Evolutionary conservation across 2,329 filamentous ascomycete genomes (phyloP).

Genomic region (Clarireedia paspali): DNA sequence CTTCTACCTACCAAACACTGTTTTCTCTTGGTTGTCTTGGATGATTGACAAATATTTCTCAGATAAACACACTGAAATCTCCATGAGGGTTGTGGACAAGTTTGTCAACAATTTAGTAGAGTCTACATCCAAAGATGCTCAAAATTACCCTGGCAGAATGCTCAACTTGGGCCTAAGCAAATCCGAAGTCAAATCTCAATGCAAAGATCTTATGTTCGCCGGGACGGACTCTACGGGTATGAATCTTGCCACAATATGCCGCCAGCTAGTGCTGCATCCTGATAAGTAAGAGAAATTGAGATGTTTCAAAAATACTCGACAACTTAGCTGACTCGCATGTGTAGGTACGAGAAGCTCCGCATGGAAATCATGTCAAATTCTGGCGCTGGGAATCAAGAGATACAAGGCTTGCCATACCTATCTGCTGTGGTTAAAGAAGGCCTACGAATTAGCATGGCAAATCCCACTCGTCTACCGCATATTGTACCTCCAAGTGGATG

Average conservation of each 20-base stretch:
- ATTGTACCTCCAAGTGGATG: slow-evolving; percentile 33
- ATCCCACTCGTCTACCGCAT: slow-evolving; percentile 42
- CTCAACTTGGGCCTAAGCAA: slow-evolving; percentile 35
- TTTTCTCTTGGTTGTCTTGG: slow-evolving; percentile 31
- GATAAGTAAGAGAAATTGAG: slow-evolving; percentile 29
- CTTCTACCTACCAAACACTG: slow-evolving; percentile 41
- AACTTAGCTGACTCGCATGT: background rate
- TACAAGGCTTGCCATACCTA: slow-evolving; percentile 36
- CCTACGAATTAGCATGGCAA: slow-evolving; percentile 43
- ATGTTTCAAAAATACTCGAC: background rate
- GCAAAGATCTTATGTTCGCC: slow-evolving; percentile 47
- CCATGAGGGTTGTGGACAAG: slow-evolving; percentile 33
- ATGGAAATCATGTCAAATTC: slow-evolving; percentile 28
- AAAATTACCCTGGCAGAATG: slow-evolving; percentile 41
- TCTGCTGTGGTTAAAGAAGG: slow-evolving; percentile 42
- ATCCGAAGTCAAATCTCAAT: slow-evolving; percentile 40
- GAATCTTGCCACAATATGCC: slow-evolving; percentile 41
- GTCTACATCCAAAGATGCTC: slow-evolving; percentile 27
- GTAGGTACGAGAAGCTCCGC: slow-evolving; percentile 30
- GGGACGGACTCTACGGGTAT: slow-evolving; percentile 46
- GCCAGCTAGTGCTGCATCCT: slow-evolving; percentile 36
- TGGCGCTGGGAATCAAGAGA: slow-evolving; percentile 23
- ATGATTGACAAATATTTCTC: slow-evolving; percentile 31
- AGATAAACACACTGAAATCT: slow-evolving; percentile 31
- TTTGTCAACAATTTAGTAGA: slow-evolving; percentile 36